Base-by-base conservation (phyloP, 495 filamentous ascomycete genomes). In the Amphirosellinia nigrospora region DNA sequence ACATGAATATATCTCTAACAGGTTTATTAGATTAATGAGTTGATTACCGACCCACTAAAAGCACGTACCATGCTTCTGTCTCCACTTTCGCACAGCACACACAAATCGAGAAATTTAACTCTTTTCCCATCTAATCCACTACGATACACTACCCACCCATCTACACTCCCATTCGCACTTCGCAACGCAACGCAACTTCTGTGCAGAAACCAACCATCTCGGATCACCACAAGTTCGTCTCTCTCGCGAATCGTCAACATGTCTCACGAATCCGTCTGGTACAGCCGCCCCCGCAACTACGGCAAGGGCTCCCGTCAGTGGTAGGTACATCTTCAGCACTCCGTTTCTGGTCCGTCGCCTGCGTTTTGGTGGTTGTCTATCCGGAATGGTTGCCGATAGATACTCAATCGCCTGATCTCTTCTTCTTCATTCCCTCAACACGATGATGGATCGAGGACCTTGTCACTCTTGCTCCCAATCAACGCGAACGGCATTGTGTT, bases 221-320 rank as follows among this genome's bases (percentile, higher is more conserved):
- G 58, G 66, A 69, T 62, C 43, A 52, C 32, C 66, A 4, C 56
- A 52, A 53, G 28, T 69, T 69, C 66, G 66, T 62, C 46, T 36
- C 55, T 58, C 55, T 34, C 30, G 11, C 66, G 66, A 69, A 59
- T 66, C 69, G 71, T 82, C 88, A 93, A 76, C 80, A 96, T 97
- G 94, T 94, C 94, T 88, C 94, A 98, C 93, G 94, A 97, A 86
- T 92, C 90, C 73, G 93, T 98, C 84, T 98, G 94, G 94, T 94
- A 93, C 90, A 96, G 93, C 80, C 93, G 94, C 81, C 94, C 94
- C 72, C 91, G 94, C 85, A 90, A 82, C 82, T 97, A 94, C 87
- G 94, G 94, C 87, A 97, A 98, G 89, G 95, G 95, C 79, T 85
- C 93, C 80, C 91, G 95, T 77, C 77, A 83, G 74, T 99, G 95